Base-by-base conservation (phyloP, 176 grass and related monocot species). In the Triticum urartu region DNA sequence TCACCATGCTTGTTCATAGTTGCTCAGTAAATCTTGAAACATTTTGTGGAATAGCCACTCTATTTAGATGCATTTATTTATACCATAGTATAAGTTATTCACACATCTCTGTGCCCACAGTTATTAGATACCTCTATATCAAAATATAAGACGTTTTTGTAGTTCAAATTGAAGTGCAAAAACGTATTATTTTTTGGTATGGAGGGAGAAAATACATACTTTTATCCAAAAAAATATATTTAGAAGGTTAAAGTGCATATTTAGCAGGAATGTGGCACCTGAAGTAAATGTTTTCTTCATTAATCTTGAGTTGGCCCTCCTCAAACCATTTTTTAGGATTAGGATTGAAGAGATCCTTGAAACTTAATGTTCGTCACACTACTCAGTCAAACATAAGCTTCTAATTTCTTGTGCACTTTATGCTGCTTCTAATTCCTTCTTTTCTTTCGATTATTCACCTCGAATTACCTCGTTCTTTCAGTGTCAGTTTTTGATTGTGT, bases 1-100 rank as follows among this genome's bases (percentile, higher is more conserved):
- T 85, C 5, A 81, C 39, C 7, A 86, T 47, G 72, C 26, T 79
- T 43, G 28, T 86, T 72, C 50, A 64, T 25, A 54, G 17, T 72
- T 81, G 13, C 50, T 81, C 1, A 5, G 6, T 75, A 69, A 82
- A 86, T 82, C 22, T 78, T 58, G 42, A 32, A 30, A 83, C 15
- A 26, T 69, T 48, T 21, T 72, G 56, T 58, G 9, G 64, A 78
- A 71, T 17, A 68, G 24, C 70, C n/a, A 7, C 64, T 74, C 25
- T 83, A 13, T 72, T 38, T 56, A 65, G 60, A 14, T 36, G 8
- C 5, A 40, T 74, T 74, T 26, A 43, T 28, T 28, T 48, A 48
- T 54, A 67, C 0, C n/a, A 22, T 18, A 43, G 62, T 18, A 36
- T 43, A 78, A 60, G 64, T 40, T 78, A 11, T 15, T 25, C 17